phyloP scores from a whole-genome alignment of 192 early-diverging fungal species.

The Spizellomyces punctatus region DNA sequence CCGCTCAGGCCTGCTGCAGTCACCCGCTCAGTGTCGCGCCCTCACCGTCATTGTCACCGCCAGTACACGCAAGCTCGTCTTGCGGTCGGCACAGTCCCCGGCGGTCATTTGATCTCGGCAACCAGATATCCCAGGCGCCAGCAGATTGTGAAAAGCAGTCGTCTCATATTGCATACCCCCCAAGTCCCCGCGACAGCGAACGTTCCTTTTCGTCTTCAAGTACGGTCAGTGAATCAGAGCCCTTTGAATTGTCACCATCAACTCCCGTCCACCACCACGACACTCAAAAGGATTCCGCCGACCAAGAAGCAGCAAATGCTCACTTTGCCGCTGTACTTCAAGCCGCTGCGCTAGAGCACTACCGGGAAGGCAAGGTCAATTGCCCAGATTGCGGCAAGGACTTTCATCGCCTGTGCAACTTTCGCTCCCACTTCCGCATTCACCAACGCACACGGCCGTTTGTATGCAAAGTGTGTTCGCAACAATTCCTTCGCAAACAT shows the following conservation, averaged over 20 bases:
- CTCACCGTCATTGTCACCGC: background rate
- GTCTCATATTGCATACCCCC: too few species aligned
- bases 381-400: constrained; percentile 24
- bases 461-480: constrained; percentile 22
- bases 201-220: background rate
- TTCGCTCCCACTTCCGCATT: constrained; percentile 30
- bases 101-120: background rate
- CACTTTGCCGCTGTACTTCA: constrained; percentile 9
- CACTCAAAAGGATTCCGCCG: background rate
- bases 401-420: constrained; percentile 26
- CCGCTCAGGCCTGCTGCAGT: background rate
- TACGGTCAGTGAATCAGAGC: background rate
- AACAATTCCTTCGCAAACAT: constrained; percentile 48
- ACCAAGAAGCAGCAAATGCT: background rate
- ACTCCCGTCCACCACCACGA: background rate
- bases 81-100: background rate
- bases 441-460: constrained; percentile 27
- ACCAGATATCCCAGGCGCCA: background rate
- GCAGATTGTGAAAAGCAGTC: too few species aligned
- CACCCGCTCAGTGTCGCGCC: background rate
- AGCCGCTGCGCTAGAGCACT: constrained; percentile 1
- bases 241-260: background rate
- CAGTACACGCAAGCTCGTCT: background rate
- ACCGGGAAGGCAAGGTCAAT: constrained; percentile 9
- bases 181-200: too few species aligned